Evolutionary conservation across 1,284 basidiomycete genomes (phyloP), one percentile per base, ranked within the genome.

Genomic region (Anthracocystis walkeri): DNA sequence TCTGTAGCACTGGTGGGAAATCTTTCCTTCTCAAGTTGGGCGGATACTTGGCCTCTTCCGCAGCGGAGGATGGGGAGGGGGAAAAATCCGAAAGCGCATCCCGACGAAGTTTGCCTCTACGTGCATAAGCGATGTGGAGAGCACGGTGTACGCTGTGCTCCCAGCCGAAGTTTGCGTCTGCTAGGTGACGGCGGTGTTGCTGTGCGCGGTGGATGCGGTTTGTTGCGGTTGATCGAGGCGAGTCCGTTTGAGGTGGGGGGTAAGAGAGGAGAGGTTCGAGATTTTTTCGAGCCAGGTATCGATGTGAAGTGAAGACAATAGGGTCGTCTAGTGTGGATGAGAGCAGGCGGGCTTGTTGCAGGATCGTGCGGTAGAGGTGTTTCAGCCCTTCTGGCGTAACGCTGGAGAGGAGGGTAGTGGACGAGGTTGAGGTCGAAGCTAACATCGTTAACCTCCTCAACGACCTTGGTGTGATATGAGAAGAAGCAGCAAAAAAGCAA

Each of bases 141-240:
- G 67, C 53, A 20, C 73, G 67, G 4, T 40, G n/a, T 0, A 75
- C 64, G 4, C 67, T 53, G 18, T 75, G 73, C 35, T 60, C 53
- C 73, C 73, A 75, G 16, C 73, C 73, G 14, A 57, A 57, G 7
- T 75, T 75, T 0, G 73, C 73, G 21, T 75, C 73, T 29, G 73
- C 68, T 2, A 75, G 44, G 2, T 75, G 67, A 2, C 73, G 56
- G 14, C 67, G 73, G 16, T 75, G 73, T 3, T n/a, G n/a, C 21
- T 48, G 40, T 2, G 73, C 67, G 27, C 61, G 51, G 2, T 16
- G 10, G 12, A 71, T 18, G 0, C 67, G 59, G 16, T 70, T 70
- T 2, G 18, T 5, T 1, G 46, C 16, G 1, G 67, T 54, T 2
- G 63, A 60, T 1, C 45, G 63, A 7, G 62, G 55, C 58, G 54